These are phyloP conservation scores for Aspergillus steynii DNA, from an alignment of 495 filamentous ascomycete genomes.

Conservation along the genomic window DNA sequence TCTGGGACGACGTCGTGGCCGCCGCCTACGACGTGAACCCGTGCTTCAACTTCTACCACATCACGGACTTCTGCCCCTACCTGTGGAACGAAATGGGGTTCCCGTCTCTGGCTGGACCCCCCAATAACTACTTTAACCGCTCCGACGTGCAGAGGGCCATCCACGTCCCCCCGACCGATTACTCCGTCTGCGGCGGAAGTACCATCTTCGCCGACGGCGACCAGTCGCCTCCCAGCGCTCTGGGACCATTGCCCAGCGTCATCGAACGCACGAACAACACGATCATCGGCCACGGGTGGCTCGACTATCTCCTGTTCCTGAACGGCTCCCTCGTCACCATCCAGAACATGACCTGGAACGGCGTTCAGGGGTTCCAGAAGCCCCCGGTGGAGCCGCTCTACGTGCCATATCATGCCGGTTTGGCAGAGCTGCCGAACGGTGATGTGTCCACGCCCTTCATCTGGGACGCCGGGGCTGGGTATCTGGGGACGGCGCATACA, in stretches of 20 bases:
- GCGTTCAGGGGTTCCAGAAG: neutral
- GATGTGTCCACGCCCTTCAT: neutral
- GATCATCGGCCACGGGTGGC: constrained; percentile 41
- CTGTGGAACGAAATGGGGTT: constrained; percentile 32
- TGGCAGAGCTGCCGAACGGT: neutral
- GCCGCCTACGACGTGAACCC: neutral
- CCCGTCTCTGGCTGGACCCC: constrained; percentile 10
- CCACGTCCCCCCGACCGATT: constrained; percentile 22
- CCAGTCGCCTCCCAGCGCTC: neutral
- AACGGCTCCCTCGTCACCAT: constrained; percentile 37
- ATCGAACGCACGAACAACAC: constrained; percentile 36
- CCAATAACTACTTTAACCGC: constrained; percentile 37
- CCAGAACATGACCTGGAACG: constrained; percentile 43
- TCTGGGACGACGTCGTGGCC: constrained; percentile 8
- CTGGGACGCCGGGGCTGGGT: neutral
- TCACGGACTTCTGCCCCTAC: constrained; percentile 33
- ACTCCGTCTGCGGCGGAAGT: neutral
- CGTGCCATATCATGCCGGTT: neutral
- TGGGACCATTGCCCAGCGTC: constrained; percentile 9
- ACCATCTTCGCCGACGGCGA: constrained; percentile 12
- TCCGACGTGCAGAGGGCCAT: constrained; percentile 36
- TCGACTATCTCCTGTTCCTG: constrained; percentile 45
- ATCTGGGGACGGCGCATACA: neutral
- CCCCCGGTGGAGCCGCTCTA: neutral
- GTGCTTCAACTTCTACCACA: constrained; percentile 42